phyloP scores from a whole-genome alignment of 208 protist species.

The Sergeia podlipaevii region DNA sequence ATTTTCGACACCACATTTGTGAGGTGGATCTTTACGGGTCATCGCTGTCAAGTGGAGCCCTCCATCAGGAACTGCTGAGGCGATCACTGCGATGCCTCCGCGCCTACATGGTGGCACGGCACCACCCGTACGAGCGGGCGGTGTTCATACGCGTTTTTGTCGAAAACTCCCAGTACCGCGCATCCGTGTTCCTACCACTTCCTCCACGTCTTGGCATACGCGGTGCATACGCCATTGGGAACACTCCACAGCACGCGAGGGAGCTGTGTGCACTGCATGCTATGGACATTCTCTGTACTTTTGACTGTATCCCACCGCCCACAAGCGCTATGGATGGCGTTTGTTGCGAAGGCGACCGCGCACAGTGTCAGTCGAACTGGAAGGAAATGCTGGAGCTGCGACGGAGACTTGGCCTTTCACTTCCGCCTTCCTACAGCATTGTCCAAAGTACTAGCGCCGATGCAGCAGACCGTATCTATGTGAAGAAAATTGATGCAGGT shows the following conservation, averaged over 20 bases:
- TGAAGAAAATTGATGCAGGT: no score
- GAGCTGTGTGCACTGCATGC: conserved; percentile 46
- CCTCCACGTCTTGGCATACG: conserved; percentile 57
- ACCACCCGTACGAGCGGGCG: conserved; percentile 49
- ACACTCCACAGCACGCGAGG: conserved; percentile 17
- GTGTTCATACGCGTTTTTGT: conserved; percentile 35
- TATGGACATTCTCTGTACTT: conserved; percentile 52
- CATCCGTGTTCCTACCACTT: conserved; percentile 60
- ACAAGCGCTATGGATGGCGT: no score
- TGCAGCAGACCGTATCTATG: conserved; percentile 1
- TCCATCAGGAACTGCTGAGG: conserved; percentile 32
- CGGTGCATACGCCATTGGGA: conserved; percentile 53
- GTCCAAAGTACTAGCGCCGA: not conserved
- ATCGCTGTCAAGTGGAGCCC: conserved; percentile 6
- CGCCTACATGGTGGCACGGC: conserved; percentile 44
- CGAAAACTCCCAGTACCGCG: conserved; percentile 36
- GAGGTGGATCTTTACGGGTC: conserved; percentile 43
- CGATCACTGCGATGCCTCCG: conserved; percentile 32
- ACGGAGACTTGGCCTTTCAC: conserved; percentile 31
- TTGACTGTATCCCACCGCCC: conserved; percentile 51
- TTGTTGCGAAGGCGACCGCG: conserved; percentile 15
- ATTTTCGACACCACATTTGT: conserved; percentile 39
- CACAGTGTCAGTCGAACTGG: conserved; percentile 13
- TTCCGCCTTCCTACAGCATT: conserved; percentile 18
- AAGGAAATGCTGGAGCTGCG: conserved; percentile 43